These are phyloP conservation scores for Xerophyta viscosa DNA, from an alignment of 106 monocot genomes.

Conservation along the genomic window DNA sequence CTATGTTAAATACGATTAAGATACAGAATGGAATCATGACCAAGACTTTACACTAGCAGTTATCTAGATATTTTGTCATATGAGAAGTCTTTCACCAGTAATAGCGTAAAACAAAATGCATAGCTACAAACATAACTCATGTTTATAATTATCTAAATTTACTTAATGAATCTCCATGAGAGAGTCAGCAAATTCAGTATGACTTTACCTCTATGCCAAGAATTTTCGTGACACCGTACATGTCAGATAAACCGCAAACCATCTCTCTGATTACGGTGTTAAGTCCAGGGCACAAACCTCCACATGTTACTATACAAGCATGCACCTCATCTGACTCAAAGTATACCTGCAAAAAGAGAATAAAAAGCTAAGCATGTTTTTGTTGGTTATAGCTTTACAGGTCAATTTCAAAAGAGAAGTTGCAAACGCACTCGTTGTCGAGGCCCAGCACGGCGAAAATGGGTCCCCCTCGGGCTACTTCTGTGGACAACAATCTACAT, in stretches of 20 bases:
- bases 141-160: no score
- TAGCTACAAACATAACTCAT: no score
- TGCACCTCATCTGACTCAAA: constrained; percentile 75
- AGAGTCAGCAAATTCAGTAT: no score
- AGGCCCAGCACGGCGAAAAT: constrained; percentile 83
- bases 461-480: constrained; percentile 47
- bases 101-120: not conserved
- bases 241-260: constrained; percentile 67
- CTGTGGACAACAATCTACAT: constrained; percentile 75
- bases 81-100: no score
- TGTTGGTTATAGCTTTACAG: not conserved
- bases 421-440: constrained; percentile 70
- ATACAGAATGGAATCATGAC: no score
- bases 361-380: not conserved
- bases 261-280: constrained; percentile 88
- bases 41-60: no score
- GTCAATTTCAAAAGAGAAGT: not conserved
- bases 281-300: constrained; percentile 79
- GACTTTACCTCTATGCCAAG: constrained; percentile 66
- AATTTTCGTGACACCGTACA: constrained; percentile 62
- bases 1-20: constrained; percentile 16
- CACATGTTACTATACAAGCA: constrained; percentile 91
- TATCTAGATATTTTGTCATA: no score
- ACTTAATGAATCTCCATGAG: no score
- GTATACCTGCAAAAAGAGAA: constrained; percentile 39